Evolutionary conservation across 495 filamentous ascomycete species (phyloP).

Genomic region (Penicillium lividum): DNA sequence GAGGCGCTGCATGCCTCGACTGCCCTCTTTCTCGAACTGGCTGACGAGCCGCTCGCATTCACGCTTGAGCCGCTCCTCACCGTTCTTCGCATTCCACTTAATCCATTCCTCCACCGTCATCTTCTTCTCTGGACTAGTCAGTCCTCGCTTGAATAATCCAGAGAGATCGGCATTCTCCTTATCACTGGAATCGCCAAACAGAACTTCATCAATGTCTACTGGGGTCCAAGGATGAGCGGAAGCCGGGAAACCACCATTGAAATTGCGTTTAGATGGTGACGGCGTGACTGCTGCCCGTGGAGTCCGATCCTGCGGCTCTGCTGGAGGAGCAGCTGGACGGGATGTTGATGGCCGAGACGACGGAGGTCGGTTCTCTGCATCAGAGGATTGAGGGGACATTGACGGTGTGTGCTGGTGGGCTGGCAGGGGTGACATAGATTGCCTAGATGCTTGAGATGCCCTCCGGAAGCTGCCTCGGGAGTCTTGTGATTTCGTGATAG

Average conservation of each 20-base stretch:
- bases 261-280: constrained; percentile 67
- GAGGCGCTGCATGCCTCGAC: constrained; percentile 69
- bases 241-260: constrained; percentile 54
- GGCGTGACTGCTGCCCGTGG: constrained; percentile 61
- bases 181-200: constrained; percentile 43
- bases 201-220: constrained; percentile 67
- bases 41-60: constrained; percentile 82
- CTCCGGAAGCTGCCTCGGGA: constrained; percentile 18
- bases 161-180: constrained; percentile 56
- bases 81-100: constrained; percentile 70
- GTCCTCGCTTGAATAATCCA: constrained; percentile 49
- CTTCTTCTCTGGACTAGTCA: constrained; percentile 76
- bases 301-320: constrained; percentile 34
- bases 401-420: constrained; percentile 49
- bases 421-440: constrained; percentile 37
- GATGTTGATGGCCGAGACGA: constrained; percentile 56
- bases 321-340: constrained; percentile 34
- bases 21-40: constrained; percentile 80
- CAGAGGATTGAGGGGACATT: constrained; percentile 72
- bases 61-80: constrained; percentile 71
- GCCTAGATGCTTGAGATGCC: constrained; percentile 15
- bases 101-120: constrained; percentile 97
- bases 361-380: constrained; percentile 77
- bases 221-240: constrained; percentile 69
- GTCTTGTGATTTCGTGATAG: constrained; percentile 27